Evolutionary conservation across 805 yeast species (phyloP).

Genomic region (Yarrowia phangngaensis): DNA sequence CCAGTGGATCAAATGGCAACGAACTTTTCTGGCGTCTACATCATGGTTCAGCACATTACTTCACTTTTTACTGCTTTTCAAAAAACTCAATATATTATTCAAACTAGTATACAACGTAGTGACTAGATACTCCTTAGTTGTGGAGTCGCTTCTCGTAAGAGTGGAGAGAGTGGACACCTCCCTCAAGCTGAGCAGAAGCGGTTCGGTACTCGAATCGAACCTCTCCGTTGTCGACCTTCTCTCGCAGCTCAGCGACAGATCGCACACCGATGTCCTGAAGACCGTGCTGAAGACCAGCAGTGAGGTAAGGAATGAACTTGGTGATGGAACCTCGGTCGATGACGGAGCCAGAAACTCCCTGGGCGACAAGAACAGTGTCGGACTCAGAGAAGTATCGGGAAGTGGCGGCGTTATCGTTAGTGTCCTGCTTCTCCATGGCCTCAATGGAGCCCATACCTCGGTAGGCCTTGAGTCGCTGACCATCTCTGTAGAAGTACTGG

Average conservation of each 20-base stretch:
- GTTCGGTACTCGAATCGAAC: conserved; percentile 97
- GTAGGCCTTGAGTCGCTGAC: conserved; percentile 93
- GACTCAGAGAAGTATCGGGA: conserved; percentile 96
- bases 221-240: conserved; percentile 58
- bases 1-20: too few relatives aligned
- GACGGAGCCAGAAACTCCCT: conserved; percentile 97
- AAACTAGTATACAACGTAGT: not conserved
- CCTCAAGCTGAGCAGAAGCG: conserved; percentile 97
- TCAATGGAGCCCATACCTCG: conserved; percentile 99
- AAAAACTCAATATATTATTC: not conserved
- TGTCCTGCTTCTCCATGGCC: conserved; percentile 91
- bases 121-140: conserved; percentile 48
- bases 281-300: conserved; percentile 95
- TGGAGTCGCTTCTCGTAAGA: conserved; percentile 97
- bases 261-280: conserved; percentile 94
- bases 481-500: conserved; percentile 95
- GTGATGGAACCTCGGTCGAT: conserved; percentile 93
- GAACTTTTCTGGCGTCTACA: too few relatives aligned
- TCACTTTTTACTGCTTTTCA: conserved; percentile 32
- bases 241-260: conserved; percentile 61
- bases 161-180: conserved; percentile 95
- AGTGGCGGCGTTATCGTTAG: conserved; percentile 92
- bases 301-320: conserved; percentile 91
- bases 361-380: conserved; percentile 94
- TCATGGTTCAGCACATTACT: too few relatives aligned